Percentiles rank a stretch among this genome's conserved stretches.
Evolutionary conservation across 257 asterid species (phyloP).

Genomic region (Asclepias syriaca): DNA sequence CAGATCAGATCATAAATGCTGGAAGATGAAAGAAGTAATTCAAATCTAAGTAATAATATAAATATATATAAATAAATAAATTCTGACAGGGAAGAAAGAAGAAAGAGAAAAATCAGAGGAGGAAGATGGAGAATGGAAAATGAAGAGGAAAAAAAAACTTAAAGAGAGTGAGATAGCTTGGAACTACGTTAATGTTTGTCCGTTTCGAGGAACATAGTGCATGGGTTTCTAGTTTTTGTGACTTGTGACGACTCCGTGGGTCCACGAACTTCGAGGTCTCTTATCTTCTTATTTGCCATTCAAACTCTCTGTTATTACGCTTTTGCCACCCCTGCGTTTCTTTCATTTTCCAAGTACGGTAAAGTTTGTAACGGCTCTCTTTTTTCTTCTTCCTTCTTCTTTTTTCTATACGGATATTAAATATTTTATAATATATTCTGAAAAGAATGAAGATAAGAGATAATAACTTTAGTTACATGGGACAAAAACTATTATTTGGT

Average conservation of each 20-base stretch:
- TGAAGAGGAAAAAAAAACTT: not conserved
- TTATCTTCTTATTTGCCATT: constrained; percentile 5
- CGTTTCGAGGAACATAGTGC: constrained; percentile 41
- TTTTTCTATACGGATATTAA: too few species aligned
- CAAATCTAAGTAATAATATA: not conserved
- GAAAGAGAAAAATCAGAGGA: constrained; percentile 2
- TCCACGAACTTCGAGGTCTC: constrained; percentile 32
- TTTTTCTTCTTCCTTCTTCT: too few species aligned
- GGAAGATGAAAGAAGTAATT: not conserved
- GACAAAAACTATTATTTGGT: too few species aligned
- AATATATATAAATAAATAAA: not conserved
- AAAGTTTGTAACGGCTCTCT: not conserved
- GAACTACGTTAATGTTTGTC: constrained; percentile 40
- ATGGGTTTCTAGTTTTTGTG: constrained; percentile 5
- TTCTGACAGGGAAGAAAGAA: constrained; percentile 4
- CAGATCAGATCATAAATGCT: constrained; percentile 16
- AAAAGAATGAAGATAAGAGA: too few species aligned
- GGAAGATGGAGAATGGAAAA: not conserved
- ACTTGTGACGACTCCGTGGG: constrained; percentile 34
- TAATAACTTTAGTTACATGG: too few species aligned
- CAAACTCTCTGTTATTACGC: constrained; percentile 6
- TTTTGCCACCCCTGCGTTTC: constrained; percentile 9
- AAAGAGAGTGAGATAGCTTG: not conserved
- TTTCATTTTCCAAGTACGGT: not conserved
- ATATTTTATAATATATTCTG: too few species aligned